A percentile compares a stretch with the other conserved stretches of the same genome.
These are phyloP conservation scores for Plectosphaerella sp. DNA, from an alignment of 2,329 filamentous ascomycete species.

Conservation along the genomic window DNA sequence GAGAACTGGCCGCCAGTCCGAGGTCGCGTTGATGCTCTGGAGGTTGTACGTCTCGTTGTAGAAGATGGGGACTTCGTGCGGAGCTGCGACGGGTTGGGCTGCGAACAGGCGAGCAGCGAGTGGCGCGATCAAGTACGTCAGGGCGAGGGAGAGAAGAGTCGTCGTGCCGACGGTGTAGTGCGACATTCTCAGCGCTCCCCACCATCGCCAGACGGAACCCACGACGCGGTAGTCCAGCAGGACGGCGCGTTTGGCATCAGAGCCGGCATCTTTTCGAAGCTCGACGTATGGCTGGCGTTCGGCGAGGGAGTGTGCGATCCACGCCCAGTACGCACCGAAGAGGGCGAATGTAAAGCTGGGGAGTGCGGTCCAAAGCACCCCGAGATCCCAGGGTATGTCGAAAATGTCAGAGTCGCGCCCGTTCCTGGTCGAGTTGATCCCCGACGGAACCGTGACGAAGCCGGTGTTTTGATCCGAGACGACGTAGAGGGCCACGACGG, in stretches of 20 bases:
- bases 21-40: background rate
- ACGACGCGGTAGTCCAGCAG: constrained; percentile 4
- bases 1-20: constrained; percentile 3
- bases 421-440: background rate
- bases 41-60: background rate
- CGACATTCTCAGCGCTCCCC: background rate
- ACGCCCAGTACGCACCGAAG: constrained; percentile 3
- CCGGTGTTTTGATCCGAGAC: background rate
- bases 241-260: background rate
- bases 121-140: background rate
- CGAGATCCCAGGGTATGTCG: background rate
- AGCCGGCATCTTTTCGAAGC: background rate
- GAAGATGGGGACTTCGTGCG: background rate
- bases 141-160: background rate
- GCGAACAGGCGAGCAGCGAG: constrained; percentile 1
- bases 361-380: background rate
- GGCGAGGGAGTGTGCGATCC: background rate
- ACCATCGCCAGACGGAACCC: constrained; percentile 1
- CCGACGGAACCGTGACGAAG: background rate
- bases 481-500: background rate
- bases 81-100: background rate
- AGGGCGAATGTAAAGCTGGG: constrained; percentile 1
- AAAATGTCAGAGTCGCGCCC: background rate
- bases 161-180: constrained; percentile 1
- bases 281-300: constrained; percentile 3